Evolutionary conservation across 1,139 yeast genomes (phyloP), one percentile per base, ranked within the genome.

Genomic region (Blastobotrys persicus): DNA sequence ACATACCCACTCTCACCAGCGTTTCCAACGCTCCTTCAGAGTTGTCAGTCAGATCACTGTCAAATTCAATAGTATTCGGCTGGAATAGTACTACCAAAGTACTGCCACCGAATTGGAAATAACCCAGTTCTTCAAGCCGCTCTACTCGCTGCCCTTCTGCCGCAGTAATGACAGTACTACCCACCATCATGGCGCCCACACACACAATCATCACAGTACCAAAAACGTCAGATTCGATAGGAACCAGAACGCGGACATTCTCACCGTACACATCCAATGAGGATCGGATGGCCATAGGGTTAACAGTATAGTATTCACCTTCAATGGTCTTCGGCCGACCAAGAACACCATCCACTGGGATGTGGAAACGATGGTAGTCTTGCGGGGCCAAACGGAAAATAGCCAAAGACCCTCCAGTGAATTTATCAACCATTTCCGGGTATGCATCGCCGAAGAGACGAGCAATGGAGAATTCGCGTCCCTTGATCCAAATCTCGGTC

Each of bases 111-210:
- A 91, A 92, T 64, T 89, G 88, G 74, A 92, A 92, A 63, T 88
- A 91, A 0, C 98, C 98, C 39, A 92, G 70, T 62, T 92, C 98
- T 42, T 87, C 94, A 5, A 92, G 87, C 48, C 92, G 74, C 13
- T 69, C 61, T 4, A 91, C 75, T 0, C 51, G 45, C 38, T 81
- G 81, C 2, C 88, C 88, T 42, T 76, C 79, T 46, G 76, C 63
- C n/a, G 81, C 83, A 0, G 92, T 83, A 33, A 91, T 68, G 0
- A 88, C 78, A 2, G 84, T 89, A 1, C 96, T 85, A 0, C 98
- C 98, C 2, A 92, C 98, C 97, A 92, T 89, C 98, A 92, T 92
- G 1, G 98, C 98, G 20, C 98, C 98, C 6, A 92, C 88, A 5
- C 95, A 82, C 20, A 88, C 79, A 70, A 88, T 76, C 57, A 87